phyloP scores from a whole-genome alignment of 352 stramenopile species.

The Pythium myriotylum region DNA sequence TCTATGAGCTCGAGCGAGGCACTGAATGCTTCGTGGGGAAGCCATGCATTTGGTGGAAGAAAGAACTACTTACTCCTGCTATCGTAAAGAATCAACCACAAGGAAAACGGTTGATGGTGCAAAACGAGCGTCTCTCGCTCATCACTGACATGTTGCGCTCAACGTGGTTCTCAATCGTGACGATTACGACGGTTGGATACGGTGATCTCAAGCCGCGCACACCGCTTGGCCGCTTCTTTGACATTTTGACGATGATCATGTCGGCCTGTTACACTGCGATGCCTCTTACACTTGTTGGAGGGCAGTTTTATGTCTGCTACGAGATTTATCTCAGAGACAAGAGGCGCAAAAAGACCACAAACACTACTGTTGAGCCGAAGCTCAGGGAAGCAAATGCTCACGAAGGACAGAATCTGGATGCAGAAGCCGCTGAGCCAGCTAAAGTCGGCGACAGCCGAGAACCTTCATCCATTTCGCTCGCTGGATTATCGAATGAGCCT shows the following conservation, averaged over 20 bases:
- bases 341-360: slow-evolving; percentile 19
- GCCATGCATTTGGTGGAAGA: slow-evolving; percentile 58
- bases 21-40: slow-evolving; percentile 64
- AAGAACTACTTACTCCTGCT: slow-evolving; percentile 56
- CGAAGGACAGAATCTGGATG: not conserved
- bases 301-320: slow-evolving; percentile 72
- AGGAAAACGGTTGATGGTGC: slow-evolving; percentile 70
- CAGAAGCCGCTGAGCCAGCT: not conserved
- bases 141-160: slow-evolving; percentile 76
- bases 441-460: slow-evolving; percentile 6
- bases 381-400: not conserved
- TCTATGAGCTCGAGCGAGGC: slow-evolving; percentile 80
- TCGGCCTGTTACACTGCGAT: slow-evolving; percentile 76
- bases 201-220: slow-evolving; percentile 67
- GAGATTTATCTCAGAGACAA: slow-evolving; percentile 44
- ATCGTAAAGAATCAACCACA: slow-evolving; percentile 37
- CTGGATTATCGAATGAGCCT: slow-evolving; percentile 7
- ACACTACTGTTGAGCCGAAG: slow-evolving; percentile 13
- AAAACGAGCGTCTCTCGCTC: slow-evolving; percentile 40
- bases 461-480: slow-evolving; percentile 9
- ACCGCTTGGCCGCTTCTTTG: slow-evolving; percentile 67
- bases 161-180: slow-evolving; percentile 74
- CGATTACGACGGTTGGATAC: slow-evolving; percentile 76
- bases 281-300: slow-evolving; percentile 77
- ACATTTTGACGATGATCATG: slow-evolving; percentile 59